A percentile compares a stretch with the other conserved stretches of the same genome.
These are phyloP conservation scores for Lathyrus oleraceus DNA, from an alignment of 306 rosid genomes.

Conservation along the genomic window DNA sequence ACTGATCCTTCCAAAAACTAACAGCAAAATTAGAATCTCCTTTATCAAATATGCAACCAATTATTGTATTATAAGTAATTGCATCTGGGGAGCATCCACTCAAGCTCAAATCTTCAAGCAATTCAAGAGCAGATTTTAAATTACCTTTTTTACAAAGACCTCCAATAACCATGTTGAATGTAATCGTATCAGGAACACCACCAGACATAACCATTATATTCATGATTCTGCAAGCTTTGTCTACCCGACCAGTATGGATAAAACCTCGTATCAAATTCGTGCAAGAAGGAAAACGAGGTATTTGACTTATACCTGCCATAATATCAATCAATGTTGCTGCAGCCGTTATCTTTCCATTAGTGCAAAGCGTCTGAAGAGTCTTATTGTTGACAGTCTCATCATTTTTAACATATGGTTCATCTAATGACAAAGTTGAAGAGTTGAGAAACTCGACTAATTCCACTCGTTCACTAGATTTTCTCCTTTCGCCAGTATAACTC, in stretches of 20 bases:
- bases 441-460: slow-evolving; percentile 38
- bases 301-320: slow-evolving; percentile 75
- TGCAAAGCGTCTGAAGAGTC: slow-evolving; percentile 62
- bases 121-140: slow-evolving; percentile 57
- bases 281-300: slow-evolving; percentile 74
- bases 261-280: slow-evolving; percentile 74
- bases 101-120: slow-evolving; percentile 73
- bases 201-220: slow-evolving; percentile 76
- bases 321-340: slow-evolving; percentile 70
- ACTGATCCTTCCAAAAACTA: slow-evolving; percentile 75
- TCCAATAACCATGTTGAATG: slow-evolving; percentile 76
- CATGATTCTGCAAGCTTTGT: slow-evolving; percentile 59
- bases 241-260: slow-evolving; percentile 45
- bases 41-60: slow-evolving; percentile 59
- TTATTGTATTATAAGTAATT: slow-evolving; percentile 72
- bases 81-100: slow-evolving; percentile 91
- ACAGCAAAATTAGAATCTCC: slow-evolving; percentile 63
- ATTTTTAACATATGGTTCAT: slow-evolving; percentile 59
- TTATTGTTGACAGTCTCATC: slow-evolving; percentile 59
- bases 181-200: slow-evolving; percentile 74
- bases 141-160: slow-evolving; percentile 64
- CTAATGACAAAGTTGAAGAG: slow-evolving; percentile 42
- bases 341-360: slow-evolving; percentile 52
- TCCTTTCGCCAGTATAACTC: slow-evolving; percentile 31
- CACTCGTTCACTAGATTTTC: slow-evolving; percentile 39